phyloP scores from a whole-genome alignment of 352 stramenopile genomes.

The Saprolegnia parasitica region DNA sequence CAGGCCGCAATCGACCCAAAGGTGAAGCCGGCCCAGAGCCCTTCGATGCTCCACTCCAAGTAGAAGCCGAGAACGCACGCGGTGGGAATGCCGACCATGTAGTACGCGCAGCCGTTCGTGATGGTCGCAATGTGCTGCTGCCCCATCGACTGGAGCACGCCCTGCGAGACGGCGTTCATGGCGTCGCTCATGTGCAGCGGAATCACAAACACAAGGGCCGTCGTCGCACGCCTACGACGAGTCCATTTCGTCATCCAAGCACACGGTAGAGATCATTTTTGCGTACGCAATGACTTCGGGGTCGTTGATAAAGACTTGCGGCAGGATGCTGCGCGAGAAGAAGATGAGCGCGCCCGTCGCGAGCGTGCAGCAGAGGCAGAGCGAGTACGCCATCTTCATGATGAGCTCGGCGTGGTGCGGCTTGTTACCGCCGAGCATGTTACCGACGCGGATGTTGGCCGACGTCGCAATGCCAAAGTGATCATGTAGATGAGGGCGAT shows the following conservation, averaged over 20 bases:
- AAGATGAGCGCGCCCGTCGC: constrained; percentile 44
- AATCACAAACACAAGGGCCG: constrained; percentile 54
- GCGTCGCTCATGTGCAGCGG: constrained; percentile 66
- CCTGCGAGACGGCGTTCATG: constrained; percentile 70
- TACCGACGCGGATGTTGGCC: constrained; percentile 74
- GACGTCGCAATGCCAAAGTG: constrained; percentile 73
- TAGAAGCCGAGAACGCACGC: constrained; percentile 58
- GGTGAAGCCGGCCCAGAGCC: constrained; percentile 65
- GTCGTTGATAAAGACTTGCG: constrained; percentile 71
- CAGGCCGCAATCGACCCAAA: constrained; percentile 51
- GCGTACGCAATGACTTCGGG: constrained; percentile 39
- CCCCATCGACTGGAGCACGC: constrained; percentile 61
- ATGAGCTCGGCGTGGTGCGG: constrained; percentile 78
- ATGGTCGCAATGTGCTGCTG: constrained; percentile 47
- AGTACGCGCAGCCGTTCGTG: constrained; percentile 69
- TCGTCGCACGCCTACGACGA: constrained; percentile 2
- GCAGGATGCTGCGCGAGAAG: constrained; percentile 43
- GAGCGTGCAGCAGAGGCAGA: constrained; percentile 46
- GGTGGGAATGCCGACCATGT: constrained; percentile 59
- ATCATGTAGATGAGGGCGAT: constrained; percentile 62
- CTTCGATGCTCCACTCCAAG: constrained; percentile 55
- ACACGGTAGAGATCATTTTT: constrained; percentile 27
- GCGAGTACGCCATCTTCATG: constrained; percentile 59
- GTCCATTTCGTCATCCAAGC: background rate
- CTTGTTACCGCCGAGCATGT: constrained; percentile 73